Base-by-base conservation (phyloP, 208 protist species). In the Tritrichomonas musculus region DNA sequence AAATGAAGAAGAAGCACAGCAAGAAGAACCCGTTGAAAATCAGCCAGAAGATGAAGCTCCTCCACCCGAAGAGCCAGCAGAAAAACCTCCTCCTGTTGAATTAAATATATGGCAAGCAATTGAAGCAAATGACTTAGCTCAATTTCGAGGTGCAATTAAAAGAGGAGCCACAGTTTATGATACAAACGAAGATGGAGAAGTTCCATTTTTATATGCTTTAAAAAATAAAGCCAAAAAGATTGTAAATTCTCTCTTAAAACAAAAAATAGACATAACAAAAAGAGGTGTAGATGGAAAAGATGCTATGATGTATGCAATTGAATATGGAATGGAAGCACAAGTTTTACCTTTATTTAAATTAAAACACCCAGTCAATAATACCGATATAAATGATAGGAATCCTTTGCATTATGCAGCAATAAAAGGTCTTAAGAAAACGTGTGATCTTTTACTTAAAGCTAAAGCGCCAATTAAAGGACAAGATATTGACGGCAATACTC, bases 401-500 rank as follows among this genome's bases (percentile, higher is more conserved):
- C 77, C 77, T 57, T 30, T 88, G 33, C 77, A 88, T 30, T 88
- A 88, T 50, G 77, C 77, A 39, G 44, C 41, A 20, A 53, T 57
- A 22, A 41, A 88, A 1, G 47, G 47, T 33, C 27, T 14, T 8
- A 88, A 88, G 77, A 47, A 44, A 13, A 30, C 41, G 9, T 13
- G 11, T 88, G 77, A 88, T 88, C 39, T 88, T 27, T 5, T 88
- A 0, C 47, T 88, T 4, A 88, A 88, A 88, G 44, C 77, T 17
- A 88, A 88, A 88, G 77, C 27, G n/a, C 47, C 41, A 41, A 30
- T 88, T 57, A 27, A 13, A 20, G 47, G 17, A 39, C 41, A 53
- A n/a, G 77, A 88, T 57, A 47, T 57, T 44, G 77, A 88, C 57
- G 77, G 77, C n/a, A 88, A 88, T 57, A 88, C 77, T 60, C 77